phyloP scores from a whole-genome alignment of 108 stramenopile genomes.

The Skeletonema tropicum region DNA sequence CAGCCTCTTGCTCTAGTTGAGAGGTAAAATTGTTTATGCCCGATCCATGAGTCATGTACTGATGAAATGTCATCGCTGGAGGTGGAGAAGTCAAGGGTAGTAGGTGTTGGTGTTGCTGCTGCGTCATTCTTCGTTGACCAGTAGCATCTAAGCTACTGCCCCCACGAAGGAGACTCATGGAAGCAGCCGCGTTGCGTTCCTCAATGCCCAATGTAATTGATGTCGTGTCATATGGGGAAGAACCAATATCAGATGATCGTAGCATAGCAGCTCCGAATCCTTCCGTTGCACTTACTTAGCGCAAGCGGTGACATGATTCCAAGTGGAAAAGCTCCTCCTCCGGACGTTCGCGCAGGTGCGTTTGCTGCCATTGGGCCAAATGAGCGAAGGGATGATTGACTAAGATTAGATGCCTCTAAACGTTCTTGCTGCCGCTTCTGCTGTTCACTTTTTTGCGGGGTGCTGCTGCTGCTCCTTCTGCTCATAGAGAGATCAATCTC shows the following conservation, averaged over 20 bases:
- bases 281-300: neutral
- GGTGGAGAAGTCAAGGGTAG: neutral
- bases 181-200: neutral
- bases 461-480: neutral
- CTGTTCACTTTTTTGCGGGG: neutral
- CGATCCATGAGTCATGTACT: neutral
- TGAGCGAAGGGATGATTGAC: neutral
- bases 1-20: neutral
- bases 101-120: neutral
- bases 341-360: neutral
- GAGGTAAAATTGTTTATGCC: neutral
- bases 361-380: neutral
- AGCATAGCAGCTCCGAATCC: neutral
- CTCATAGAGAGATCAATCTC: neutral
- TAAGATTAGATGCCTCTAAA: neutral
- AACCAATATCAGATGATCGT: no score
- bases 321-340: neutral
- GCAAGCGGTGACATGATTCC: neutral
- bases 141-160: neutral
- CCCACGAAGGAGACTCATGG: neutral
- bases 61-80: neutral
- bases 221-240: neutral
- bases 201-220: neutral
- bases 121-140: neutral
- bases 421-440: neutral